Evolutionary conservation across 129 eudicot species (phyloP), one percentile per base, ranked within the genome.

Genomic region (Flaveria bidentis): DNA sequence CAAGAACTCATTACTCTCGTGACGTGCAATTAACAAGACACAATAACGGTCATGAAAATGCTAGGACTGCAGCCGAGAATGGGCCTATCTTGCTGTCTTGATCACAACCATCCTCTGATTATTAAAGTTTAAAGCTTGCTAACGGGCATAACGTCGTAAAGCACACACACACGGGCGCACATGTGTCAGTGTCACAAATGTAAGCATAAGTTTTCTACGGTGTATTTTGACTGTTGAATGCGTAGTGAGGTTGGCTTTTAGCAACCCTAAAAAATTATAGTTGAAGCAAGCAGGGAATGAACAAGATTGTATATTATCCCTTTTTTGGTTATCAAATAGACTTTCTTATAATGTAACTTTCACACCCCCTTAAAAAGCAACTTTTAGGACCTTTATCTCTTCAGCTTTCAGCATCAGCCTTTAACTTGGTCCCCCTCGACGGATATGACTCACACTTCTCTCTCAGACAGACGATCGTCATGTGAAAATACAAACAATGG

Each of bases 1-100:
- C 85, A 68, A 78, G 97, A 77, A 94, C 99, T 16, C 90, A 89
- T 26, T 89, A 86, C 63, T 73, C 89, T 11, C 90, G 88, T 0
- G 97, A 91, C n/a, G 92, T 91, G 12, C 99, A 94, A 77, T 81
- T 94, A 92, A 67, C 85, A 13, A 80, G 89, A 78, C 87, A 90
- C 75, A 86, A 87, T 22, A 71, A 57, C 23, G 77, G 83, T 74
- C 86, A 84, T 49, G 97, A 89, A 52, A 55, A 88, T 64, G 77
- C 97, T 47, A 85, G 94, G 58, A 87, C 96, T 51, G 99, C 97
- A 5, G 87, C 88, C n/a, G 99, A 94, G 62, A 91, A 87, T 45
- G 99, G 97, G 5, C 99, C 99, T 55, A 91, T 87, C 70, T 80
- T 94, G 82, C 92, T 94, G 49, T 86, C 96, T 18, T 94, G 83